Conservation (phyloP, 1,284 basidiomycete genomes). For the Cystobasidium sp. region DNA sequence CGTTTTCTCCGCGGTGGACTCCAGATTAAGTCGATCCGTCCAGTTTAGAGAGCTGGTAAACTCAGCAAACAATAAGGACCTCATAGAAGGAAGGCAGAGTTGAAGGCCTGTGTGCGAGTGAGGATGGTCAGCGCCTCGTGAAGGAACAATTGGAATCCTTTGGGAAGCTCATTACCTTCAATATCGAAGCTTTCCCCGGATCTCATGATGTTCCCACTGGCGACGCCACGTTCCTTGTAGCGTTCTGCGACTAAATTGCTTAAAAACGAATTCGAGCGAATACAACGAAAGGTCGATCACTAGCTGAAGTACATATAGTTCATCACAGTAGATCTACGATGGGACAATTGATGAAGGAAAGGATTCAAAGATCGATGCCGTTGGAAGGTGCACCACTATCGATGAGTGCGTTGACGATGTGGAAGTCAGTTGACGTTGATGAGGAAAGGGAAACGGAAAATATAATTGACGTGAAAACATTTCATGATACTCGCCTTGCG, state of each 20-base stretch:
- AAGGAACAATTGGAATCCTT: slow-evolving; percentile 3
- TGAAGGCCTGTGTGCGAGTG: not conserved
- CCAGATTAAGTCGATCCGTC: slow-evolving; percentile 7
- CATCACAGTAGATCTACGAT: too few species aligned
- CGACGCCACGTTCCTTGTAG: not conserved
- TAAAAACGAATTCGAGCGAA: too few species aligned
- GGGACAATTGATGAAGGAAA: too few species aligned
- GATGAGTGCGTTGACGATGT: too few species aligned
- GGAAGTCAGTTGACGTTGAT: too few species aligned
- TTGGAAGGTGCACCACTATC: too few species aligned
- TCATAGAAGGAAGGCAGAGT: not conserved
- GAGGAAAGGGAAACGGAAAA: too few species aligned
- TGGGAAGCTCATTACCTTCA: slow-evolving; percentile 9
- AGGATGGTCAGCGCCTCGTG: not conserved
- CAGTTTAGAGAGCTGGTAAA: not conserved
- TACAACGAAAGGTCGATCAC: not conserved
- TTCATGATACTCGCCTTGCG: too few species aligned
- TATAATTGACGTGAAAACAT: too few species aligned
- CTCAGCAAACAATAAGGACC: not conserved
- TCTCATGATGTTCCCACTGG: not conserved
- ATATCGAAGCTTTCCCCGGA: slow-evolving; percentile 4
- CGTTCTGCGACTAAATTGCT: slow-evolving; percentile 16
- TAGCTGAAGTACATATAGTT: too few species aligned
- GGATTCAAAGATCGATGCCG: too few species aligned
- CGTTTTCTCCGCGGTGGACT: slow-evolving; percentile 5